A percentile compares a stretch with the other conserved stretches of the same genome.
Evolutionary conservation across 2,329 filamentous ascomycete species (phyloP).

Genomic region (Hirsutella thompsonii): DNA sequence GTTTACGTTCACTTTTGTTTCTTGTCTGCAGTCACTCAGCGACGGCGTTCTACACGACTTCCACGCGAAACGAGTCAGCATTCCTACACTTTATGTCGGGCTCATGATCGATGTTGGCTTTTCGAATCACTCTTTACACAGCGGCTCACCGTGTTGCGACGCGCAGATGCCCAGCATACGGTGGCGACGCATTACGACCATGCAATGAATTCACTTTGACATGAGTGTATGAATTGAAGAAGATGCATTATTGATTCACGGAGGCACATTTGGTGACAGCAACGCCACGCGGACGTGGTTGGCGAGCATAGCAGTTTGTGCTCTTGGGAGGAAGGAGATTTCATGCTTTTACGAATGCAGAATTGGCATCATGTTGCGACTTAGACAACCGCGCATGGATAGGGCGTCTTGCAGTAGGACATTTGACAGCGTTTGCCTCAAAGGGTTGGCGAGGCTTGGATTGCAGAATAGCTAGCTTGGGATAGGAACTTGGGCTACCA

Average conservation of each 20-base stretch:
- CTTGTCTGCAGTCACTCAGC: slow-evolving; percentile 24
- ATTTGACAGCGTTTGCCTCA: slow-evolving; percentile 3
- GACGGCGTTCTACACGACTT: slow-evolving; percentile 30
- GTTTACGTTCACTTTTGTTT: slow-evolving; percentile 14
- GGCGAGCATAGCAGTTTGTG: too few relatives aligned
- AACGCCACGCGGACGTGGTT: background rate
- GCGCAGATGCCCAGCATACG: slow-evolving; percentile 16
- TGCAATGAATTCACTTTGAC: slow-evolving; percentile 10
- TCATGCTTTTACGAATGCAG: slow-evolving; percentile 10
- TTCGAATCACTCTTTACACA: slow-evolving; percentile 15
- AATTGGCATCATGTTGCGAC: slow-evolving; percentile 7
- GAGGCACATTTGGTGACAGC: background rate
- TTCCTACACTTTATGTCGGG: slow-evolving; percentile 1
- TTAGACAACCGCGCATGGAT: slow-evolving; percentile 8
- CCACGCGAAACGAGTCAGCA: slow-evolving; percentile 4
- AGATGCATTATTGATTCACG: slow-evolving; percentile 14
- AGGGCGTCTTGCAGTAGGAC: slow-evolving; percentile 7
- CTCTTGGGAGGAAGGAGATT: slow-evolving; percentile 10
- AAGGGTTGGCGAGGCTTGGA: slow-evolving; percentile 7
- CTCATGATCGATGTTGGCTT: background rate
- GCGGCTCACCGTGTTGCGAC: slow-evolving; percentile 19
- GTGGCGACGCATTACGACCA: slow-evolving; percentile 22
- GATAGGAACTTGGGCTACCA: background rate
- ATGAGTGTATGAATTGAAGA: slow-evolving; percentile 28
- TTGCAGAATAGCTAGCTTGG: background rate